Base-by-base conservation (phyloP, 345 rosid genomes). In the Salix udensis region DNA sequence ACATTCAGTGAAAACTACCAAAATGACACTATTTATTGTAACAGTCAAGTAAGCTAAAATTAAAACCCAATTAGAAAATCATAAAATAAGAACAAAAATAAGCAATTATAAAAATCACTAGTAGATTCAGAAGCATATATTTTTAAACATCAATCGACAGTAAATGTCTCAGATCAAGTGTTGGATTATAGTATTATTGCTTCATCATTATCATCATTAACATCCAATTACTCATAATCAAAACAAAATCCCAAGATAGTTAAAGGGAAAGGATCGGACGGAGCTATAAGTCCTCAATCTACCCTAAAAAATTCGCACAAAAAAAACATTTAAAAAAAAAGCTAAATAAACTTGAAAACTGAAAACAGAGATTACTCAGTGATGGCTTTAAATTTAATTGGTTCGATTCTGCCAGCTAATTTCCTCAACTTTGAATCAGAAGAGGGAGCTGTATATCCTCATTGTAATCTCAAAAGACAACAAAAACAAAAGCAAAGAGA, bases 391-490 rank as follows among this genome's bases (percentile, higher is more conserved):
- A 23, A 71, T 72, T 40, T 60, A 1, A 44, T 86, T 77, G 93
- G 93, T 86, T 89, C 93, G 93, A 89, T 89, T 88, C 88, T 73
- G 89, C 91, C 93, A 81, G 93, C 93, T 1, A 5, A 76, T 83
- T 24, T 88, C 93, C 77, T 85, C 89, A 89, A 67, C 69, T 36
- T 61, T 0, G 15, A 65, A 34, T 89, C 91, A 79, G 91, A 88
- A 86, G 93, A 89, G 91, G 93, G 91, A 88, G 91, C 91, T 88
- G 75, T 6, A 31, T 36, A 85, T 87, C 91, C 77, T 89, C 91
- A 86, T 88, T 74, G 88, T 71, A 85, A 73, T 66, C 84, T 80
- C 79, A 67, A 21, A 39, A 24, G 7, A 12, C 1, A 16, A 67
- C 55, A 14, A 31, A 12, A 58, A 21, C 1, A 44, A 9, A 4